These are phyloP conservation scores for Areca catechu DNA, from an alignment of 176 grass and related monocot species.

Conservation along the genomic window DNA sequence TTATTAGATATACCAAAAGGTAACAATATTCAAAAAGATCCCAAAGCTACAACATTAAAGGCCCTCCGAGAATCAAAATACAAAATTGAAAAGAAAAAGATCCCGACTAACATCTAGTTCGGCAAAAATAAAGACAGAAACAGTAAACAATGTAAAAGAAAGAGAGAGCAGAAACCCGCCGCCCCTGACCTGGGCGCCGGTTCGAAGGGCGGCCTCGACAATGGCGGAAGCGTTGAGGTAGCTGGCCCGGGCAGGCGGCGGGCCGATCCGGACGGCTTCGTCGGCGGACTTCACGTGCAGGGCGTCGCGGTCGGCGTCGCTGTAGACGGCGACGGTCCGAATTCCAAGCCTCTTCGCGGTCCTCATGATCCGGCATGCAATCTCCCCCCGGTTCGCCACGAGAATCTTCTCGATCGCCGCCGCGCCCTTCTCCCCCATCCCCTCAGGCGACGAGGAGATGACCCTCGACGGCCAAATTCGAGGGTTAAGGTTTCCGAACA, in stretches of 20 bases:
- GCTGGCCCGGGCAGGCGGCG: constrained; percentile 55
- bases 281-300: constrained; percentile 73
- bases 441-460: constrained; percentile 1
- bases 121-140: no score
- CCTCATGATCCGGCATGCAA: constrained; percentile 77
- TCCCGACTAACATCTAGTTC: no score
- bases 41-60: no score
- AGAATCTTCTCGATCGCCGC: constrained; percentile 62
- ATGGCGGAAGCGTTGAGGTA: constrained; percentile 75
- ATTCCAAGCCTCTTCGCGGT: constrained; percentile 60
- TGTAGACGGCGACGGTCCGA: constrained; percentile 73
- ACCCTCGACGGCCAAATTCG: constrained; percentile 7
- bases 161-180: no score
- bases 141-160: no score
- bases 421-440: neutral
- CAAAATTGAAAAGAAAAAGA: no score
- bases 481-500: neutral
- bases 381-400: constrained; percentile 90
- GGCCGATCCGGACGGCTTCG: constrained; percentile 69
- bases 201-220: constrained; percentile 61
- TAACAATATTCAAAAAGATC: no score
- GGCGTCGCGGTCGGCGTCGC: constrained; percentile 67
- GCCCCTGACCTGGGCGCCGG: constrained; percentile 45
- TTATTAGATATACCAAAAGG: no score
- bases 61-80: no score